phyloP scores from a whole-genome alignment of 2,329 filamentous ascomycete species.

The Scleromitrula shiraiana region DNA sequence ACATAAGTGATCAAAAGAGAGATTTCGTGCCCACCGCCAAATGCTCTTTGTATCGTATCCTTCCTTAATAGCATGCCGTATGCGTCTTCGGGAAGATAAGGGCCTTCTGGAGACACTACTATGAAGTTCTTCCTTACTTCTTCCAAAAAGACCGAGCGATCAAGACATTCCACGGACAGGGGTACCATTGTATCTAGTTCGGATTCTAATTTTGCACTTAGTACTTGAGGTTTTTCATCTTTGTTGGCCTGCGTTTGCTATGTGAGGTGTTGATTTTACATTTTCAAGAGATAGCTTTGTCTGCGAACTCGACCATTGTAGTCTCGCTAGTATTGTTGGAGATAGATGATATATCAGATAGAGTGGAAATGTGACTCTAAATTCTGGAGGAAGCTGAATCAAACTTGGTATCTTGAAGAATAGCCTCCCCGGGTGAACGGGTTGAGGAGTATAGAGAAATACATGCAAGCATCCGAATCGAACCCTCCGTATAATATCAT shows the following conservation, averaged over 20 bases:
- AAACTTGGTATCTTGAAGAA: neutral
- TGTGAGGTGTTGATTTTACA: neutral
- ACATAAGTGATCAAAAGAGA: neutral
- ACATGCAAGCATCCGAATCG: neutral
- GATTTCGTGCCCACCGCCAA: neutral
- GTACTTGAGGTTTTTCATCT: neutral
- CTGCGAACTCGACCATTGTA: neutral
- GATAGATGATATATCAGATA: neutral
- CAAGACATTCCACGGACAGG: neutral
- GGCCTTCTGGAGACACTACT: neutral
- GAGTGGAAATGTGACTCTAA: neutral
- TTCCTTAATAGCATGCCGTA: neutral
- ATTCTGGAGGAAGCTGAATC: neutral
- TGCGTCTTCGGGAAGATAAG: neutral
- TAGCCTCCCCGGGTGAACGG: neutral
- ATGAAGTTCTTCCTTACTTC: neutral
- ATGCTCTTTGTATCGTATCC: neutral
- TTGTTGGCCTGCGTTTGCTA: neutral
- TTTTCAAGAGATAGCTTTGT: neutral
- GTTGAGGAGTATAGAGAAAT: neutral
- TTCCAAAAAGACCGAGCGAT: neutral
- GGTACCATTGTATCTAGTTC: neutral
- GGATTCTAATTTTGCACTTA: neutral
- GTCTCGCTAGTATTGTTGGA: neutral
- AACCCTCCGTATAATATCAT: no score